A percentile compares a stretch with the other conserved stretches of the same genome.
Conservation (phyloP, 1,139 yeast genomes). For the Saccharomyces pastorianus region DNA sequence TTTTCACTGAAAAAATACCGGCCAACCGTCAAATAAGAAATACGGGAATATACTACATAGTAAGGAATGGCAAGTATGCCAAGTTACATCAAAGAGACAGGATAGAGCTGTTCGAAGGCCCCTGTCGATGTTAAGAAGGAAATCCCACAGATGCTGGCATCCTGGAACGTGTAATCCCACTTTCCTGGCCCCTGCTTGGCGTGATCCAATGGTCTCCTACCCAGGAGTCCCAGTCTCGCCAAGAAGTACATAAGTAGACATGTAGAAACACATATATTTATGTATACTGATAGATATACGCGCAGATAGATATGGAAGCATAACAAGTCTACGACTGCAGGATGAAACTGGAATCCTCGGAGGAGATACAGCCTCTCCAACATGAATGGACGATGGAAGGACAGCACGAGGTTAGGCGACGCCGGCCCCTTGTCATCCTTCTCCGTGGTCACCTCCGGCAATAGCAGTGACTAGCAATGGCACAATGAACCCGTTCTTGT, state of each 20-base stretch:
- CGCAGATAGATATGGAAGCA: too few species aligned
- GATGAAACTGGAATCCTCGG: background rate
- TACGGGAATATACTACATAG: background rate
- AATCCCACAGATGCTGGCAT: background rate
- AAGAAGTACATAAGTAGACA: background rate
- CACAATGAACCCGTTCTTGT: background rate
- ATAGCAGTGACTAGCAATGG: background rate
- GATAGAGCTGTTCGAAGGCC: background rate
- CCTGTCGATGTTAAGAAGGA: background rate
- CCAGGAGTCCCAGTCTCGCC: background rate
- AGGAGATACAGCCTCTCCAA: background rate
- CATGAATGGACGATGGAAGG: background rate
- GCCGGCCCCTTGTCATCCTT: background rate
- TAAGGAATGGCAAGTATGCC: background rate
- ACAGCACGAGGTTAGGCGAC: slow-evolving; percentile 1
- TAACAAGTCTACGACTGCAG: background rate
- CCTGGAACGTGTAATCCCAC: background rate
- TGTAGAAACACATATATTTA: background rate
- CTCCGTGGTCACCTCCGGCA: background rate
- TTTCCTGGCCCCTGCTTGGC: background rate
- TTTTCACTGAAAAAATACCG: background rate
- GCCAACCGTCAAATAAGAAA: background rate
- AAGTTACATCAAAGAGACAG: background rate
- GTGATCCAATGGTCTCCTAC: background rate
- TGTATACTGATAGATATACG: too few species aligned